Evolutionary conservation across 768 basidiomycete genomes (phyloP).

Genomic region (Fomitopsis pulvina): DNA sequence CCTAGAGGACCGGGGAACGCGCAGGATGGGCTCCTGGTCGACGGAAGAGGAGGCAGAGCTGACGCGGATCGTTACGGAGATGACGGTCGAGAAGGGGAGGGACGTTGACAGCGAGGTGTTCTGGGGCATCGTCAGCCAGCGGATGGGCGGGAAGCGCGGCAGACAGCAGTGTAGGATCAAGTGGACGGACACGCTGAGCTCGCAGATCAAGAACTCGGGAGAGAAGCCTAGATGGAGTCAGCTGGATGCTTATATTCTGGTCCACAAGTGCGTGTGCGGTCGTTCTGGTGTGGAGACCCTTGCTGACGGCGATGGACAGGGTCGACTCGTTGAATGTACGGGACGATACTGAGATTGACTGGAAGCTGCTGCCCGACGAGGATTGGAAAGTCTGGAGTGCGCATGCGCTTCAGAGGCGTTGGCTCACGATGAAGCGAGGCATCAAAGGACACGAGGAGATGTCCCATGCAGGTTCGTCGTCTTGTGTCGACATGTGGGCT

Average conservation of each 20-base stretch:
- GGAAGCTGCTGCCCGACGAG: constrained; percentile 68
- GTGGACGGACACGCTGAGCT: constrained; percentile 78
- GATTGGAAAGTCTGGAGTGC: constrained; percentile 85
- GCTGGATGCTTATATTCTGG: constrained; percentile 72
- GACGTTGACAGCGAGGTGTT: constrained; percentile 73
- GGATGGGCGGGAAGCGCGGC: constrained; percentile 70
- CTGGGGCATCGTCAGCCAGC: constrained; percentile 71
- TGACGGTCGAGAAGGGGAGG: constrained; percentile 67
- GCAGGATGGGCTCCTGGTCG: constrained; percentile 63
- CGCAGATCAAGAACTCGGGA: constrained; percentile 67
- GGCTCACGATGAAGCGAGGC: constrained; percentile 72
- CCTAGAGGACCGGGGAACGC: constrained; percentile 57
- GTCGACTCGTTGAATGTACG: constrained; percentile 67
- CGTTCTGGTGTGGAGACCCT: background rate
- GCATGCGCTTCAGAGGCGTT: constrained; percentile 71
- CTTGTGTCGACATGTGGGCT: background rate
- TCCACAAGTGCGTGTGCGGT: constrained; percentile 58
- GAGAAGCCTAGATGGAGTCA: constrained; percentile 66
- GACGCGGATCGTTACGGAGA: constrained; percentile 65
- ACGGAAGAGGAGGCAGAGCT: constrained; percentile 73
- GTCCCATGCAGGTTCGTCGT: constrained; percentile 61
- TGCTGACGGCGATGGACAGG: constrained; percentile 31
- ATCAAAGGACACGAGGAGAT: constrained; percentile 76
- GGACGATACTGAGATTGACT: constrained; percentile 81
- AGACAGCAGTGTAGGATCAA: constrained; percentile 85